Percentiles rank a stretch among this genome's conserved stretches.
phyloP scores from a whole-genome alignment of 164 flowering plant species.

The Platanus orientalis region DNA sequence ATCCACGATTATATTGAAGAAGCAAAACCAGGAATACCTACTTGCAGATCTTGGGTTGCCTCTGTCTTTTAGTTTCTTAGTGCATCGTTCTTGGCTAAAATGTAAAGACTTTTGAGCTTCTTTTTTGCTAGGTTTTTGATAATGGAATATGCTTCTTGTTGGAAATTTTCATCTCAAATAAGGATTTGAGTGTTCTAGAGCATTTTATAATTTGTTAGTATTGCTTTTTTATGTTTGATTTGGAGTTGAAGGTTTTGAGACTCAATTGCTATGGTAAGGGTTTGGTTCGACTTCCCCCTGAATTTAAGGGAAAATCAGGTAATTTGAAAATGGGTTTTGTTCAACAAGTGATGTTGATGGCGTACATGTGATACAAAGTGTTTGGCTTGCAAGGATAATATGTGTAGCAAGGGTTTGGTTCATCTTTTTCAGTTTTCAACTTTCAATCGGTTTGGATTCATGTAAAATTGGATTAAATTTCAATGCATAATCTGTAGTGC shows the following conservation, averaged over 20 bases:
- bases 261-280: conserved; percentile 19
- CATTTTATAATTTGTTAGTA: conserved; percentile 18
- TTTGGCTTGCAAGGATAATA: conserved; percentile 12
- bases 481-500: no score
- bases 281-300: conserved; percentile 22
- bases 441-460: no score
- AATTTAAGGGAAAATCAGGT: conserved; percentile 21
- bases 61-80: conserved; percentile 10
- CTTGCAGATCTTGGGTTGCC: conserved; percentile 1
- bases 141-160: conserved; percentile 26
- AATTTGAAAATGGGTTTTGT: conserved; percentile 22
- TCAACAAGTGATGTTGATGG: conserved; percentile 19
- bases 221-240: conserved; percentile 30
- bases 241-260: conserved; percentile 35
- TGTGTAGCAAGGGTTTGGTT: no score
- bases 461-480: no score
- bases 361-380: conserved; percentile 14
- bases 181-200: conserved; percentile 26
- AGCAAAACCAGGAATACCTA: neutral
- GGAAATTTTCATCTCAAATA: conserved; percentile 23
- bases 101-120: conserved; percentile 9
- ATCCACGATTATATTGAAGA: no score
- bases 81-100: conserved; percentile 23
- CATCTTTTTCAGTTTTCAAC: no score
- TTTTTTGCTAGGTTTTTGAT: conserved; percentile 12